Percentiles rank a stretch among this genome's conserved stretches.
phyloP scores from a whole-genome alignment of 179 eudicot species.

The Pouteria campechiana region DNA sequence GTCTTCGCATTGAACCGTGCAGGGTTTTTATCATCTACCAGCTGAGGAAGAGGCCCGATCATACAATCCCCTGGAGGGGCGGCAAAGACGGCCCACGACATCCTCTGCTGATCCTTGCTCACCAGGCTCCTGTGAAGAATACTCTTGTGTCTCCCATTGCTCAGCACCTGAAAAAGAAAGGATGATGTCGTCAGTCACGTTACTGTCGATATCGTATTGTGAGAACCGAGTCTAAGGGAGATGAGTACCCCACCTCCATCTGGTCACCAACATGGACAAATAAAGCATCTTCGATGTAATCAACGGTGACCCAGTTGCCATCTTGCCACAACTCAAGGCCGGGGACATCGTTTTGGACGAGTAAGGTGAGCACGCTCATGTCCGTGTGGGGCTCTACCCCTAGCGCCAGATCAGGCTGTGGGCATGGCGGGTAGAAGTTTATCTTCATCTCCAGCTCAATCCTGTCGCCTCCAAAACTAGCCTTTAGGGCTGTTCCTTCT shows the following conservation, averaged over 20 bases:
- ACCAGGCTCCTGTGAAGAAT: conserved; percentile 45
- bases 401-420: conserved; percentile 38
- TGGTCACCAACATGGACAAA: conserved; percentile 48
- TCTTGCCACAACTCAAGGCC: conserved; percentile 47
- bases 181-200: background rate
- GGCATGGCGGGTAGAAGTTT: conserved; percentile 58
- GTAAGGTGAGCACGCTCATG: conserved; percentile 42
- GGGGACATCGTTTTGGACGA: conserved; percentile 37
- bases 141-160: conserved; percentile 52
- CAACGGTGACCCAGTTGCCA: conserved; percentile 33
- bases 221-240: background rate
- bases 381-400: conserved; percentile 55
- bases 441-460: conserved; percentile 46
- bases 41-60: conserved; percentile 37
- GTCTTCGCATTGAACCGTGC: conserved; percentile 31
- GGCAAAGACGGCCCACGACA: conserved; percentile 57
- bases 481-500: conserved; percentile 14
- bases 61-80: conserved; percentile 29
- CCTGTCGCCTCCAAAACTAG: conserved; percentile 21
- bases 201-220: background rate
- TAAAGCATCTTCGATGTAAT: conserved; percentile 26
- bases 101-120: conserved; percentile 30
- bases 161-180: conserved; percentile 24
- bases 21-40: conserved; percentile 18
- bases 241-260: conserved; percentile 18